phyloP scores from a whole-genome alignment of 306 rosid genomes.

The Quercus alba region DNA sequence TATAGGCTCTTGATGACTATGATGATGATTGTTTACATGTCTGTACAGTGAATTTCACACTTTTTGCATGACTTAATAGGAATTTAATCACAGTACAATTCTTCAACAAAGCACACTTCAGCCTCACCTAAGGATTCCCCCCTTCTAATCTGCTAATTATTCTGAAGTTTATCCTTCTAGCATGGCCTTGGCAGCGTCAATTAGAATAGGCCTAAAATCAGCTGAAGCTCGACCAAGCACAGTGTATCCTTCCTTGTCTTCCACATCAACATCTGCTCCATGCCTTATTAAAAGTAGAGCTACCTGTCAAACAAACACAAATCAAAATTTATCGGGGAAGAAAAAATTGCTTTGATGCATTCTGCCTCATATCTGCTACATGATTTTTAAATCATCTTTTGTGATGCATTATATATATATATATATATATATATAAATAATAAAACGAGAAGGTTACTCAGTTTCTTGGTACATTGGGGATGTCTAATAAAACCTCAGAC shows the following conservation, averaged over 20 bases:
- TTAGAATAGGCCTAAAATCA: conserved; percentile 54
- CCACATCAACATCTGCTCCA: conserved; percentile 89
- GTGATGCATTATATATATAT: too few relatives aligned
- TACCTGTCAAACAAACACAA: conserved; percentile 37
- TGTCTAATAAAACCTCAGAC: neutral
- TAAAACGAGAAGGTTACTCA: neutral
- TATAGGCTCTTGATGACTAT: too few relatives aligned
- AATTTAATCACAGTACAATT: neutral
- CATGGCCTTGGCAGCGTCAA: conserved; percentile 93
- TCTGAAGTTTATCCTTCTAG: conserved; percentile 45
- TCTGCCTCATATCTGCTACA: neutral
- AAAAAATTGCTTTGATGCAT: neutral
- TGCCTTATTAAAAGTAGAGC: conserved; percentile 85
- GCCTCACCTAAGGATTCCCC: neutral
- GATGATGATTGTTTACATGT: neutral
- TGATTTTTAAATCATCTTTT: too few relatives aligned
- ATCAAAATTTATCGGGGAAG: neutral
- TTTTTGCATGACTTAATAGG: neutral
- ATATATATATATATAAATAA: neutral
- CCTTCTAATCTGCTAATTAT: neutral
- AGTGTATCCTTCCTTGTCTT: conserved; percentile 91
- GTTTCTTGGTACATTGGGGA: neutral
- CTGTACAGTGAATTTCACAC: neutral
- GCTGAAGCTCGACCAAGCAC: conserved; percentile 82
- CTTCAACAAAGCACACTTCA: conserved; percentile 1